Base-by-base conservation (phyloP, 2,329 filamentous ascomycete species). In the Diaporthe eres region DNA sequence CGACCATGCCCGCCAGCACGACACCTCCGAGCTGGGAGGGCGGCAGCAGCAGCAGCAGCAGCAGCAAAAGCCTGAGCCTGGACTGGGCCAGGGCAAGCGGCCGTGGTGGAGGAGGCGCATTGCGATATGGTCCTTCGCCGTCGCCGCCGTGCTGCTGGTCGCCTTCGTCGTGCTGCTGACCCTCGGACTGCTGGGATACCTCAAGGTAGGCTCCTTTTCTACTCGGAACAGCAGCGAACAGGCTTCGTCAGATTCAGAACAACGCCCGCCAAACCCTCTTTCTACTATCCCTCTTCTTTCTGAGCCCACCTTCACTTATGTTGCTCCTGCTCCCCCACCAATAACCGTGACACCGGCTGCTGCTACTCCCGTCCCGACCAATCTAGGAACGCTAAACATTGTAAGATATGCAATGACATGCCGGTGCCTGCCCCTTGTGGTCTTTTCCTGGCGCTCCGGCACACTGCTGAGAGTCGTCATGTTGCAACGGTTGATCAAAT, bases 121-220 rank as follows among this genome's bases (percentile, higher is more conserved):
- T n/a, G 75, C 73, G 25, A 53, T 61, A 2, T 42, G 60, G 57
- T 75, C 74, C 34, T 74, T 55, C n/a, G 65, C 31, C 12, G 37
- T 63, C 25, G 76, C 37, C 22, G 74, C 71, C 37, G 49, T 74
- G 8, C 55, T 77, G 25, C 51, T 77, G 31, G 63, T 76, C 34
- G 42, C 58, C 51, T 61, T 76, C 13, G 74, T 76, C 63, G 65
- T 77, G 58, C 60, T 77, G 74, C 67, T 77, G 71, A 71, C 71
- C 25, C 65, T 77, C 71, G 76, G 76, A 37, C 58, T 76, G 49
- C 71, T 74, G 58, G 76, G 76, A 47, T 77, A 77, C 74, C 67
- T 77, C 25, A 75, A 77, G 75, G 75, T 77, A 75, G 75, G 75
- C 70, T 49, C 53, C 42, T 70, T 75, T 75, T 53, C 73, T 34